Conservation (phyloP, 352 stramenopile species). For the Globisporangium paddicum region DNA sequence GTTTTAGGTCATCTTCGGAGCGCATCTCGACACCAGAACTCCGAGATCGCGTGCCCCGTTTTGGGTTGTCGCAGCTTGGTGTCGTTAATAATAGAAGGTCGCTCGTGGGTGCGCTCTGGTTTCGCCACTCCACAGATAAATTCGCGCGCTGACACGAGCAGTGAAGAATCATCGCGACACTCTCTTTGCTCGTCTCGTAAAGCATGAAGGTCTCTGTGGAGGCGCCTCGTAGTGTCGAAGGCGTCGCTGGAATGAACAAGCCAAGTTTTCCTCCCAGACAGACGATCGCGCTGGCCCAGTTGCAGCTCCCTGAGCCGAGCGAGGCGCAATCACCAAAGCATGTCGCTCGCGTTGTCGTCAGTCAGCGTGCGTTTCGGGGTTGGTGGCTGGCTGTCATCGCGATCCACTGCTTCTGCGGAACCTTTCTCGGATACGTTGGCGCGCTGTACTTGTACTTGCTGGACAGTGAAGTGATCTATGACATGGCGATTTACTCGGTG, state of each 20-base stretch:
- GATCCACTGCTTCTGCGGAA: slow-evolving; percentile 1
- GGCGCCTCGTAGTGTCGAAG: neutral
- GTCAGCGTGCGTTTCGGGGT: neutral
- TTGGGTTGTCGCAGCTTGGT: neutral
- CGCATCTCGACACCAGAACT: neutral
- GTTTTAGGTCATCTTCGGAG: neutral
- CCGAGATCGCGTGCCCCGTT: neutral
- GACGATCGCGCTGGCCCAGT: neutral
- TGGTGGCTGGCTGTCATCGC: slow-evolving; percentile 8
- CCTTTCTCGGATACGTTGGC: neutral
- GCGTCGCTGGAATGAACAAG: neutral
- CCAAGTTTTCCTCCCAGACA: neutral
- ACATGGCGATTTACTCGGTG: slow-evolving; percentile 8
- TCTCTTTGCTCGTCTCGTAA: neutral
- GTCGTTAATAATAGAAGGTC: neutral
- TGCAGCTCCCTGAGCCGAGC: neutral
- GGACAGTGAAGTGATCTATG: slow-evolving; percentile 5
- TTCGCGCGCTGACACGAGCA: neutral
- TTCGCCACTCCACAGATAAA: neutral
- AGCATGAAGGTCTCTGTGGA: slow-evolving; percentile 1
- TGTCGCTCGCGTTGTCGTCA: slow-evolving; percentile 5
- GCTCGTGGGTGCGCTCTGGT: neutral
- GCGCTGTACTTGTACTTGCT: slow-evolving; percentile 5
- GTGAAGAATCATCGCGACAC: neutral
- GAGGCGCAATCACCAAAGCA: neutral